phyloP scores from a whole-genome alignment of 768 basidiomycete species.

The Baorangia bicolor region DNA sequence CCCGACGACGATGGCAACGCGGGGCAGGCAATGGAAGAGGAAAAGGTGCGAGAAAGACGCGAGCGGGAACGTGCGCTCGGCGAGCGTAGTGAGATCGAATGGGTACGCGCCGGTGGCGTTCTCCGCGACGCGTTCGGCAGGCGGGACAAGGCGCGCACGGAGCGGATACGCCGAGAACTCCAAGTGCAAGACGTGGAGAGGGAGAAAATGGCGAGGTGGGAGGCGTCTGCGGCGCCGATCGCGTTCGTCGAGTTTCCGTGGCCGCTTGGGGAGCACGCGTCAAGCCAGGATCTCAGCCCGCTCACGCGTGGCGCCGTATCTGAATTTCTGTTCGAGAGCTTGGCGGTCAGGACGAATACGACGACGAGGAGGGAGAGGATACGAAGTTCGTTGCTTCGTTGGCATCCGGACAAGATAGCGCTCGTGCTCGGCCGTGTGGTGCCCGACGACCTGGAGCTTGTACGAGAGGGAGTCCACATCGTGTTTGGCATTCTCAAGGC shows the following conservation, averaged over 20 bases:
- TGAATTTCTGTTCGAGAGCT: constrained; percentile 49
- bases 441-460: constrained; percentile 43
- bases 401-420: constrained; percentile 68
- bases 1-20: background rate
- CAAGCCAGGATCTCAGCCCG: constrained; percentile 24
- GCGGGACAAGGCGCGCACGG: constrained; percentile 51
- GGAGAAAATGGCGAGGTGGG: constrained; percentile 43
- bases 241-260: constrained; percentile 61
- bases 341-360: constrained; percentile 41
- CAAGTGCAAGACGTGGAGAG: constrained; percentile 43
- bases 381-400: constrained; percentile 59
- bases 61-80: constrained; percentile 42
- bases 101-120: constrained; percentile 59
- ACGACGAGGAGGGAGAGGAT: constrained; percentile 52
- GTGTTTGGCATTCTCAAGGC: constrained; percentile 39
- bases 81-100: constrained; percentile 52
- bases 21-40: constrained; percentile 11
- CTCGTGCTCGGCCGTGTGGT: constrained; percentile 42
- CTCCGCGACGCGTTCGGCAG: constrained; percentile 50
- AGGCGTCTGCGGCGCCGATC: constrained; percentile 31
- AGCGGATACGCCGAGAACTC: constrained; percentile 48
- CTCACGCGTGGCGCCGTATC: constrained; percentile 43
- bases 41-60: constrained; percentile 17
- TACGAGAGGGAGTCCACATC: constrained; percentile 45
- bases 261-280: constrained; percentile 42